These are phyloP conservation scores for Aleurites moluccanus DNA, from an alignment of 441 rosid species.

Conservation along the genomic window DNA sequence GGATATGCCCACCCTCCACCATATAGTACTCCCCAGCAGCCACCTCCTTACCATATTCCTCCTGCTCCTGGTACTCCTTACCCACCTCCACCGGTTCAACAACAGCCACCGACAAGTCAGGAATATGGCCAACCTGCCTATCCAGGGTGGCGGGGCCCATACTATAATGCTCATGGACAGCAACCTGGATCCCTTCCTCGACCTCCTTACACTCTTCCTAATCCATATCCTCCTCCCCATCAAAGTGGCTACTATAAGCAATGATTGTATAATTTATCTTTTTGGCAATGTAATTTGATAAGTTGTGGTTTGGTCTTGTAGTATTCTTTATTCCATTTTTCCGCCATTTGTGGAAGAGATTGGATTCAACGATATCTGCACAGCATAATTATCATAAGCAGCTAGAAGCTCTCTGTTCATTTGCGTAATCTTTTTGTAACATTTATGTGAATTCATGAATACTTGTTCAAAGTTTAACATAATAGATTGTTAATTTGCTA, in stretches of 20 bases:
- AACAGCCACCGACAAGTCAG: constrained; percentile 57
- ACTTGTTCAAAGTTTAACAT: neutral
- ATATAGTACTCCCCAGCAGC: constrained; percentile 53
- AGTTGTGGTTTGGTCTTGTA: constrained; percentile 5
- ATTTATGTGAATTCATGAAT: constrained; percentile 10
- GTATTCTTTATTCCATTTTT: neutral
- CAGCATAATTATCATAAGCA: neutral
- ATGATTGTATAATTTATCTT: constrained; percentile 20
- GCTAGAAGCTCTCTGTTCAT: neutral
- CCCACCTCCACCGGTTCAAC: constrained; percentile 59
- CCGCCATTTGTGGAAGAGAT: neutral
- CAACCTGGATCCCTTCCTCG: constrained; percentile 64
- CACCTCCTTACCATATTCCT: constrained; percentile 59
- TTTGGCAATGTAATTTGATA: constrained; percentile 3
- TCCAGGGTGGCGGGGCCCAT: constrained; percentile 94
- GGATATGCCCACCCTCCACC: constrained; percentile 51
- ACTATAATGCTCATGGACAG: constrained; percentile 68
- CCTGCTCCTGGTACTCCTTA: constrained; percentile 46
- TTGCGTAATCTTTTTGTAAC: neutral
- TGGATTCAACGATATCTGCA: constrained; percentile 10
- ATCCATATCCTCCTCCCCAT: constrained; percentile 68
- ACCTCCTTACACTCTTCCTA: constrained; percentile 71
- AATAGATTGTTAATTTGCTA: neutral
- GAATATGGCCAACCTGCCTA: constrained; percentile 85
- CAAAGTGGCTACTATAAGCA: constrained; percentile 84